Percentiles rank a stretch among this genome's conserved stretches.
Evolutionary conservation across 208 protist genomes (phyloP).

Genomic region (Trypanosoma cruzi): DNA sequence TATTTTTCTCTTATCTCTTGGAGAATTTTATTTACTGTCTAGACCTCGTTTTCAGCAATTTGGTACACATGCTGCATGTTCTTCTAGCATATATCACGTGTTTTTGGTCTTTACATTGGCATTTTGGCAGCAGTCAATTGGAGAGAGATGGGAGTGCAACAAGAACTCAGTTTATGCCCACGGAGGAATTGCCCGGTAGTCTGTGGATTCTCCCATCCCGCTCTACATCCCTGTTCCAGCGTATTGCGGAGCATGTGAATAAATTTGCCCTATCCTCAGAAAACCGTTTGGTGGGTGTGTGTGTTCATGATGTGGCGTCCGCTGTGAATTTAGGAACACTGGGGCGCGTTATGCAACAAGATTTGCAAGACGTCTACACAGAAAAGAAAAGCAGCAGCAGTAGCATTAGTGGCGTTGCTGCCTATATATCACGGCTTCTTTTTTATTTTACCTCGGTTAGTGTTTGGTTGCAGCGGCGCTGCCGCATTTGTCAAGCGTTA

Average conservation of each 20-base stretch:
- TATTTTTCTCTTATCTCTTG: too few species aligned
- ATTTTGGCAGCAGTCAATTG: too few species aligned
- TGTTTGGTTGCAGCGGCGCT: neutral
- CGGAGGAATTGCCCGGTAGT: neutral
- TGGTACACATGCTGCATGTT: too few species aligned
- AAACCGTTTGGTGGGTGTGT: neutral
- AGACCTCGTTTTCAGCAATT: too few species aligned
- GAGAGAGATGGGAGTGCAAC: too few species aligned
- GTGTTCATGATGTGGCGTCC: neutral
- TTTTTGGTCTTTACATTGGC: too few species aligned
- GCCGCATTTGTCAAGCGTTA: neutral
- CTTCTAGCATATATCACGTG: too few species aligned
- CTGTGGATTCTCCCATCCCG: neutral
- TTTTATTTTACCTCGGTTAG: neutral
- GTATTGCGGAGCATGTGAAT: neutral
- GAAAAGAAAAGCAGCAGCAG: neutral
- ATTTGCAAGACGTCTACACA: neutral
- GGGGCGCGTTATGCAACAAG: neutral
- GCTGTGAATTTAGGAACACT: neutral
- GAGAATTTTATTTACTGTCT: too few species aligned
- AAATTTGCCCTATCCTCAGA: neutral
- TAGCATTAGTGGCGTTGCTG: neutral
- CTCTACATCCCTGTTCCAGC: constrained; percentile 1
- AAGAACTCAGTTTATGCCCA: neutral
- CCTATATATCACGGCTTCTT: neutral